Evolutionary conservation across 345 rosid species (phyloP).

Genomic region (Ceriops tagal): DNA sequence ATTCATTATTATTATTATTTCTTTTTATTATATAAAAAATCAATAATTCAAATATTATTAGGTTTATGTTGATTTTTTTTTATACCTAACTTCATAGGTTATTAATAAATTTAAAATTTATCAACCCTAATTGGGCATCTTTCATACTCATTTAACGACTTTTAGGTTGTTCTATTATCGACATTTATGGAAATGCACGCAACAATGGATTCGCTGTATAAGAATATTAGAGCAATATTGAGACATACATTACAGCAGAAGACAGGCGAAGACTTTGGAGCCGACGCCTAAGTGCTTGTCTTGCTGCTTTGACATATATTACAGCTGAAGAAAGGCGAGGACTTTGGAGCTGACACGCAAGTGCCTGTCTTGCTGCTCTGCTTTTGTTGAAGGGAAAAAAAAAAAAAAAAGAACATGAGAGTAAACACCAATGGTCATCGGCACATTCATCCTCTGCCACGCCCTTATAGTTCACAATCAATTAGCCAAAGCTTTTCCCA

Average conservation of each 20-base stretch:
- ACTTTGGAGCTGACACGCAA: not conserved
- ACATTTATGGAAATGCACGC: too few species aligned
- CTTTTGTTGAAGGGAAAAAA: not conserved
- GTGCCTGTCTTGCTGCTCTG: not conserved
- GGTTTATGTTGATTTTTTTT: too few species aligned
- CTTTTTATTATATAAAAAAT: too few species aligned
- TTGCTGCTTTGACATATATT: not conserved
- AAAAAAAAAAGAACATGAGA: not conserved
- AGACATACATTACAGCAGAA: not conserved
- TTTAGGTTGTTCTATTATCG: too few species aligned
- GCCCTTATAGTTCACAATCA: slow-evolving; percentile 1
- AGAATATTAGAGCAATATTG: too few species aligned
- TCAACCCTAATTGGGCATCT: too few species aligned
- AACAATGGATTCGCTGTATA: not conserved
- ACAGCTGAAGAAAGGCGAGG: not conserved
- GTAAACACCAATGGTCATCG: not conserved
- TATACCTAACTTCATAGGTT: too few species aligned
- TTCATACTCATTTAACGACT: too few species aligned
- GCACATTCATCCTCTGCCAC: not conserved
- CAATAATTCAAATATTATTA: too few species aligned
- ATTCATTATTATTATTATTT: too few species aligned
- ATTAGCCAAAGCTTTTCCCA: not conserved
- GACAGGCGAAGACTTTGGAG: not conserved
- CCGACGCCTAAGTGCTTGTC: not conserved
- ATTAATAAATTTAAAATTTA: too few species aligned